A percentile compares a stretch with the other conserved stretches of the same genome.
Evolutionary conservation across 495 filamentous ascomycete species (phyloP).

Genomic region (Aspergillus haitiensis): DNA sequence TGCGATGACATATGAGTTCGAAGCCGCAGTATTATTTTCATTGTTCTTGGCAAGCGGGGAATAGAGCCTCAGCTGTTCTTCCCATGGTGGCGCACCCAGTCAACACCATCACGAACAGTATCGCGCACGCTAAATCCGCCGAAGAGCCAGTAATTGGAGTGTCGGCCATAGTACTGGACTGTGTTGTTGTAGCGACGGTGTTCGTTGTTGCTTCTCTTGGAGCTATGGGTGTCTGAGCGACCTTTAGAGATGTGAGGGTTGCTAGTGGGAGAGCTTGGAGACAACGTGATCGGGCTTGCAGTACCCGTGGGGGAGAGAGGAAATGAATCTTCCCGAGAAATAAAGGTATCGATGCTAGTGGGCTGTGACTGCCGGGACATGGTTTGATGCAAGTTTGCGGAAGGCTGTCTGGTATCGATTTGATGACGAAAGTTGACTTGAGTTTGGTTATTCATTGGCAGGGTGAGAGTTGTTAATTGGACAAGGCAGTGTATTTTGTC

Average conservation of each 20-base stretch:
- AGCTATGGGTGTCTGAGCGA: conserved; percentile 21
- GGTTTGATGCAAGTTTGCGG: conserved; percentile 5
- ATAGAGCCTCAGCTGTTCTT: conserved; percentile 19
- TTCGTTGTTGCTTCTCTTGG: conserved; percentile 34
- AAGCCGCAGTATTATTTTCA: too few species aligned
- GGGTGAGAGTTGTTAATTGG: not conserved
- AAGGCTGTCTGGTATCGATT: conserved; percentile 26
- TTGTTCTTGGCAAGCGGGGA: too few species aligned
- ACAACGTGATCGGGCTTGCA: conserved; percentile 27
- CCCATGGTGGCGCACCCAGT: conserved; percentile 42
- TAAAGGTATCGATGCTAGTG: conserved; percentile 19
- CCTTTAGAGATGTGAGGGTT: conserved; percentile 17
- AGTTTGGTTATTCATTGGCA: not conserved
- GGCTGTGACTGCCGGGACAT: conserved; percentile 16
- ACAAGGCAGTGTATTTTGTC: too few species aligned
- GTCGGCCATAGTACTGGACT: conserved; percentile 47
- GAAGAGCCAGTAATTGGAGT: conserved; percentile 53
- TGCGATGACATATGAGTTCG: not conserved
- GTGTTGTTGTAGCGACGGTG: conserved; percentile 45
- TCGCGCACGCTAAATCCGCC: conserved; percentile 50
- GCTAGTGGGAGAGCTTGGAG: conserved; percentile 21
- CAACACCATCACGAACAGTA: conserved; percentile 45
- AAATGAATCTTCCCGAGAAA: conserved; percentile 23
- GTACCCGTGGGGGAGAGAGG: conserved; percentile 18
- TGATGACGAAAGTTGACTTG: conserved; percentile 14